Percentiles rank a stretch among this genome's conserved stretches.
Evolutionary conservation across 2,329 filamentous ascomycete genomes (phyloP).

Genomic region (Colletotrichum graminicola): DNA sequence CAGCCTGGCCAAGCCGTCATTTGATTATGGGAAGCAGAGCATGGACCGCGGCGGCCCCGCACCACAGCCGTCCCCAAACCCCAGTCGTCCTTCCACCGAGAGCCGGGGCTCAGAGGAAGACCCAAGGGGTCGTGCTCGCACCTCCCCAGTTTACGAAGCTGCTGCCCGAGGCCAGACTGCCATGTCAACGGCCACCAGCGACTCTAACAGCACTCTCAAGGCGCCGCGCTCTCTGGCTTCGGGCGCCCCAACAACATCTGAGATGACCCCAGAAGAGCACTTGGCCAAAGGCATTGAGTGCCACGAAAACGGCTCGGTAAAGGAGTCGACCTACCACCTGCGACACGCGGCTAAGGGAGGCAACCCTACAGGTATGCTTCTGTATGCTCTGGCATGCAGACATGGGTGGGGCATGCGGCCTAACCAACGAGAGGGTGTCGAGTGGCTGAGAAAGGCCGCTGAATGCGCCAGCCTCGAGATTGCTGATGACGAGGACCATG

Average conservation of each 20-base stretch:
- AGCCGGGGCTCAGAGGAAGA: constrained; percentile 62
- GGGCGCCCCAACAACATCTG: constrained; percentile 69
- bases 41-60: constrained; percentile 56
- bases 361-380: constrained; percentile 92
- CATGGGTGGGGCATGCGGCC: constrained; percentile 98
- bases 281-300: constrained; percentile 89
- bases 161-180: constrained; percentile 58
- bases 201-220: constrained; percentile 68
- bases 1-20: constrained; percentile 58
- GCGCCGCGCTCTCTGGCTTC: constrained; percentile 58
- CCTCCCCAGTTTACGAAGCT: constrained; percentile 54
- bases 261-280: constrained; percentile 88
- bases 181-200: constrained; percentile 63
- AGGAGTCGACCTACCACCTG: constrained; percentile 96
- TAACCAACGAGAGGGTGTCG: constrained; percentile 89
- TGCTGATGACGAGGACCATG: constrained; percentile 80
- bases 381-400: constrained; percentile 93
- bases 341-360: constrained; percentile 88
- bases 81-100: constrained; percentile 60
- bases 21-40: constrained; percentile 64
- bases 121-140: constrained; percentile 60
- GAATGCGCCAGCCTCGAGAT: constrained; percentile 86
- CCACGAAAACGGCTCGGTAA: constrained; percentile 87
- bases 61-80: constrained; percentile 59
- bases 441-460: constrained; percentile 92